These are phyloP conservation scores for Vigna nakashimae DNA, from an alignment of 306 rosid genomes.

Conservation along the genomic window DNA sequence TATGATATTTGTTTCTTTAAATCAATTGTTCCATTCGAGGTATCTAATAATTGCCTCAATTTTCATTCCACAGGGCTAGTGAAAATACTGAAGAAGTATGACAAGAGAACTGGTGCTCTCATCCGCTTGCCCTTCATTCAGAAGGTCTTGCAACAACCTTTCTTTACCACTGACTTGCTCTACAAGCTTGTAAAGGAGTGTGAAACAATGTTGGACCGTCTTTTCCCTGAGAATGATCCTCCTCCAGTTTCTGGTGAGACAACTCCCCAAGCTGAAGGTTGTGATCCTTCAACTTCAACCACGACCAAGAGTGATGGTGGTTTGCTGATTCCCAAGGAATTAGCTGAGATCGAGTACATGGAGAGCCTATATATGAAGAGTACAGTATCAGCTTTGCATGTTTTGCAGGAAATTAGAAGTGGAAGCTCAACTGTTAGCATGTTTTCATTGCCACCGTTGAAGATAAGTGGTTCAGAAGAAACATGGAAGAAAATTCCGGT, in stretches of 20 bases:
- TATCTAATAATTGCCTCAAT: slow-evolving; percentile 25
- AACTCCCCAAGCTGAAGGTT: slow-evolving; percentile 56
- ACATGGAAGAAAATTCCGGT: slow-evolving; percentile 70
- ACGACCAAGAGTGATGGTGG: slow-evolving; percentile 57
- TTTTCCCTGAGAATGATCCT: slow-evolving; percentile 63
- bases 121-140: slow-evolving; percentile 96
- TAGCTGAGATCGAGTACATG: slow-evolving; percentile 81
- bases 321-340: slow-evolving; percentile 64
- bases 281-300: slow-evolving; percentile 68
- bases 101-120: slow-evolving; percentile 97
- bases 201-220: slow-evolving; percentile 81
- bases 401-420: slow-evolving; percentile 87
- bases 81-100: slow-evolving; percentile 95
- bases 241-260: slow-evolving; percentile 53
- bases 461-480: slow-evolving; percentile 63
- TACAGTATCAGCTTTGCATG: slow-evolving; percentile 78
- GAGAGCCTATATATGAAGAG: slow-evolving; percentile 90
- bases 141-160: slow-evolving; percentile 94
- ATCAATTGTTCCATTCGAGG: slow-evolving; percentile 13
- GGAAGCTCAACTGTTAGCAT: slow-evolving; percentile 86
- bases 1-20: neutral
- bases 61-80: slow-evolving; percentile 71
- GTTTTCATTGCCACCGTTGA: slow-evolving; percentile 90
- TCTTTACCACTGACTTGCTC: slow-evolving; percentile 91
- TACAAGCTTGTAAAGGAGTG: slow-evolving; percentile 97